phyloP scores from a whole-genome alignment of 139 green algal genomes.

The Trebouxia sp. region DNA sequence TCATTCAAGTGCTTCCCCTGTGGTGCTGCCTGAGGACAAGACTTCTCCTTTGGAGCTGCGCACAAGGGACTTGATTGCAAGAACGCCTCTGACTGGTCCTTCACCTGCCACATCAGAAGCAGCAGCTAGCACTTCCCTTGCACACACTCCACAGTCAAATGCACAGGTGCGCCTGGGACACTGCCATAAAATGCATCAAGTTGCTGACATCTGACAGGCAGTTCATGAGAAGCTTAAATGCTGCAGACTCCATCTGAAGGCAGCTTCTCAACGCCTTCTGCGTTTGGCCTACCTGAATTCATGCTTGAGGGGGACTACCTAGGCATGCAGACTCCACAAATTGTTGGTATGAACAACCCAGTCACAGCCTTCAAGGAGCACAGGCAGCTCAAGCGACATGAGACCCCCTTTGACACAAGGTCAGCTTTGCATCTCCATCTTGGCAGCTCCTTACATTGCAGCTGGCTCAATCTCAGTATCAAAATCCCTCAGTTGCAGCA shows the following conservation, averaged over 20 bases:
- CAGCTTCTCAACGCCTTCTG: background rate
- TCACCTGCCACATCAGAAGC: background rate
- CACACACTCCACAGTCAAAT: background rate
- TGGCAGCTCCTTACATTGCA: background rate
- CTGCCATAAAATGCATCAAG: no score
- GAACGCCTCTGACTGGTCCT: background rate
- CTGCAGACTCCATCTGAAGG: slow-evolving; percentile 1
- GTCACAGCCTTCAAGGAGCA: slow-evolving; percentile 22
- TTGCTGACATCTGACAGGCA: no score
- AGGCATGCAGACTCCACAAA: slow-evolving; percentile 18
- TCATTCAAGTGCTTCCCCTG: background rate
- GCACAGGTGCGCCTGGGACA: background rate
- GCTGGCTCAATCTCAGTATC: background rate
- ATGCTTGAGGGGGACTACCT: slow-evolving; percentile 12
- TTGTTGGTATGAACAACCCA: slow-evolving; percentile 27
- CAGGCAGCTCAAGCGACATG: slow-evolving; percentile 2
- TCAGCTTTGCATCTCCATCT: background rate
- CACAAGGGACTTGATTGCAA: slow-evolving; percentile 14
- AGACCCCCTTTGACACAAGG: slow-evolving; percentile 29
- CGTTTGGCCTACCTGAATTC: slow-evolving; percentile 8
- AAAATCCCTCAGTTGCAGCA: no score
- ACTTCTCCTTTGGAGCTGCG: background rate
- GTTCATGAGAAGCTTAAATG: no score
- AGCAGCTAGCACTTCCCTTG: background rate
- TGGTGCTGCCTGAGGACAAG: background rate